Evolutionary conservation across 2,329 filamentous ascomycete genomes (phyloP), one percentile per base, ranked within the genome.

Genomic region (Epichloe hybrida): DNA sequence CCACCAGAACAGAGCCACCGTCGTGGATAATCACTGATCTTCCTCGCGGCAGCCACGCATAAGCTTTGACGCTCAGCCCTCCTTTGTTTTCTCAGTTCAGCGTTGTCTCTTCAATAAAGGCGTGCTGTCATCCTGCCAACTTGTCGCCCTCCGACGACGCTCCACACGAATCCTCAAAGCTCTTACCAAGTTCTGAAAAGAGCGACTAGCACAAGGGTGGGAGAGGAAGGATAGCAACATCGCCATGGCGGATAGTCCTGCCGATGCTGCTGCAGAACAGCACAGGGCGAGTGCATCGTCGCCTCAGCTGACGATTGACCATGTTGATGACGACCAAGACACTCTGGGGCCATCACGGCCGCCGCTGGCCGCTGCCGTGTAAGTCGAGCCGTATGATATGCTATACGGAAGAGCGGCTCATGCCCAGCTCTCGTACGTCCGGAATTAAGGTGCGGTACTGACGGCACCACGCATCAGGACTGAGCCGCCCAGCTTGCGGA

Each of bases 291-390:
- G 36, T 41, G 4, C 39, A 55, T 58, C 59, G 12, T 65, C 64
- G 17, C 64, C 61, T 23, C 60, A 55, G 44, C 58, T 66, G 50
- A 64, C 56, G 35, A 54, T 66, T 43, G 60, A 65, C 46, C 47
- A 55, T 44, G 56, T 60, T 46, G 62, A 61, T 21, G 56, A 56
- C 36, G 23, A 35, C 23, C 17, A 43, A 36, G 36, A 50, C 15
- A 12, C 17, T 39, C 23, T n/a, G 13, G 35, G 50, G 38, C 20
- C 48, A 49, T 66, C 53, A 55, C 62, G 52, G 38, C 55, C 39
- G 54, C 55, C 46, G 53, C 58, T 43, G 53, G 60, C 54, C 59
- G 67, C 58, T 67, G 69, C 56, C 57, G 44, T 69, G 74, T 76
- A 67, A 67, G 74, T 66, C 50, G 6, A 6, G 23, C 37, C 31